phyloP scores from a whole-genome alignment of 179 eudicot species.

The Gypsophila paniculata region DNA sequence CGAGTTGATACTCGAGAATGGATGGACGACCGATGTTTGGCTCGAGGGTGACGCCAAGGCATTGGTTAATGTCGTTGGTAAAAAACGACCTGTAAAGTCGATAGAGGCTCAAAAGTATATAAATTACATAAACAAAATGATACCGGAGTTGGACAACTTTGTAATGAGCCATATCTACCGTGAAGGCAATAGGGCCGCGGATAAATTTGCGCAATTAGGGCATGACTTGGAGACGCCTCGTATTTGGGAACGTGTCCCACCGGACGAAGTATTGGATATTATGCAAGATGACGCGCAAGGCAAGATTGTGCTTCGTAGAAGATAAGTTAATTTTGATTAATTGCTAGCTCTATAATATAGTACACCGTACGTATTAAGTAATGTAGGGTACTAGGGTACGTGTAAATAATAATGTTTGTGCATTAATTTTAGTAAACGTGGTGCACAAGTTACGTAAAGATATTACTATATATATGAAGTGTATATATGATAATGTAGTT shows the following conservation, averaged over 20 bases:
- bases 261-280: constrained; percentile 43
- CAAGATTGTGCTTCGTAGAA: constrained; percentile 46
- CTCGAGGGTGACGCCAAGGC: constrained; percentile 80
- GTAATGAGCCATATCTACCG: constrained; percentile 61
- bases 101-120: constrained; percentile 45
- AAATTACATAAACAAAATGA: constrained; percentile 39
- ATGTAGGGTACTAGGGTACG: background rate
- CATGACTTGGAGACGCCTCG: constrained; percentile 47
- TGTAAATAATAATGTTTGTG: background rate
- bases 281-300: constrained; percentile 78
- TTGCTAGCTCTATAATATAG: background rate
- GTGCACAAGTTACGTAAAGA: too few relatives aligned
- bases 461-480: too few relatives aligned
- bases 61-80: constrained; percentile 43
- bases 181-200: constrained; percentile 78
- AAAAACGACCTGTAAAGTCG: constrained; percentile 39
- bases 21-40: constrained; percentile 72
- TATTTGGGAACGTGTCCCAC: constrained; percentile 58
- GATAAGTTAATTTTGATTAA: constrained; percentile 19
- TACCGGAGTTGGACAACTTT: constrained; percentile 46
- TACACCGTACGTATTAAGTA: background rate
- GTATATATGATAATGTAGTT: too few relatives aligned
- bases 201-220: constrained; percentile 70
- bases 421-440: too few relatives aligned
- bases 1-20: constrained; percentile 60